Evolutionary conservation across 345 rosid genomes (phyloP), one percentile per base, ranked within the genome.

Genomic region (Hibiscus tridactylites): DNA sequence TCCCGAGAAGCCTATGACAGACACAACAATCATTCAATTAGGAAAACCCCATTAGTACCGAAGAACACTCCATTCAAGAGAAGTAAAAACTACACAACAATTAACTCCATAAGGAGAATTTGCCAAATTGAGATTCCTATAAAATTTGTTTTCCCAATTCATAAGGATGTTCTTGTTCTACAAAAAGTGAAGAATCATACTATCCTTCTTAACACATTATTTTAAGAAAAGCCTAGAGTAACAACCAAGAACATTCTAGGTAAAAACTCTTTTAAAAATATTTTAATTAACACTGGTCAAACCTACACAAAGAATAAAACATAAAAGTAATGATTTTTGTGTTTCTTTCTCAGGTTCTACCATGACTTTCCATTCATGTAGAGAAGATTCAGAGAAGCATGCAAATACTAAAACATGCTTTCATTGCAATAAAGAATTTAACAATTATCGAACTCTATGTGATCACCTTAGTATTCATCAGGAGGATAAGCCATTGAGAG

Each of bases 361-460:
- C 12, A 79, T 79, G 77, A 79, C 74, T 70, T 72, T 26, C 35
- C 50, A 19, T 72, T 77, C 71, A 44, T 17, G 3, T 19, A 19
- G 17, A 53, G 65, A 71, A 74, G 79, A 68, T 68, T 35, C 58
- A 17, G 58, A 69, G 58, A 74, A 53, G 49, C 61, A 17, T 37
- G 35, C 39, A 10, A 12, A 39, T 75, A 2, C 31, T 3, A 31
- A 56, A 58, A 35, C 70, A 54, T 77, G 78, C 83, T 17, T 70
- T 56, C 65, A 65, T 46, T 77, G 83, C 81, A 72, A 35, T 21
- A 69, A 70, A 63, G 50, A 49, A 12, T 72, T 82, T 65, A 7
- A 39, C 12, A 61, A 65, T 67, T 74, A 70, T 57, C 74, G 33
- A 11, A 77, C 80, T 46, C 75, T 75, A 57, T 59, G 75, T 7